Base-by-base conservation (phyloP, 2,329 filamentous ascomycete species). In the Neopestalotiopsis sp. region DNA sequence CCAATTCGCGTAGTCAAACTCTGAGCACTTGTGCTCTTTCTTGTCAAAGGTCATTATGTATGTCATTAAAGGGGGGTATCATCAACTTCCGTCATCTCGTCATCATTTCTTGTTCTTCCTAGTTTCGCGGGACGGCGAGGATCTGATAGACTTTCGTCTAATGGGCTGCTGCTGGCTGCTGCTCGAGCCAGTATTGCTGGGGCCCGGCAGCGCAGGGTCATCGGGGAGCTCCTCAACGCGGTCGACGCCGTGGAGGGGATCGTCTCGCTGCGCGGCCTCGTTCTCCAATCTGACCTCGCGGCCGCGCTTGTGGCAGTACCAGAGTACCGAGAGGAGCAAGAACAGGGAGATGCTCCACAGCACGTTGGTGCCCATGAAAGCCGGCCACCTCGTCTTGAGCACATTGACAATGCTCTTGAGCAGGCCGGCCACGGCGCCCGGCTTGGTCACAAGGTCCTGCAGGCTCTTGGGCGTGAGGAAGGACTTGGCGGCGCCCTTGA, bases 281-380 rank as follows among this genome's bases (percentile, higher is more conserved):
- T 79, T 89, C 77, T 92, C 91, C 13, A 98, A 88, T 65, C 96
- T 89, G 6, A 90, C 91, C 82, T 99, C 95, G 59, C 90, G 90
- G 52, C 96, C 96, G 67, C 96, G 92, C 84, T 98, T 98, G 82
- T 98, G 92, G 82, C 95, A 98, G 82, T 98, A 99, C 95, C 95
- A 99, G 75, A 98, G 91, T 59, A 97, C 94, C 78, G 97, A 96
- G 68, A 99, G 88, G 17, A 98, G 86, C 67, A 98, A 85, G 76
- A 97, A 97, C 1, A 98, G 83, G 0, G 94, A 94, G 72, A 98
- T 84, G 71, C 93, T 96, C 90, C 97, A 94, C 17, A 98, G 85
- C 20, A 97, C 91, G 79, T 97, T 98, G 67, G 95, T 95, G 13
- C 95, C 95, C 70, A 97, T 89, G 71, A 98, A 91, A 0, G 94